Base-by-base conservation (phyloP, 179 eudicot species). In the Silene vulgaris region DNA sequence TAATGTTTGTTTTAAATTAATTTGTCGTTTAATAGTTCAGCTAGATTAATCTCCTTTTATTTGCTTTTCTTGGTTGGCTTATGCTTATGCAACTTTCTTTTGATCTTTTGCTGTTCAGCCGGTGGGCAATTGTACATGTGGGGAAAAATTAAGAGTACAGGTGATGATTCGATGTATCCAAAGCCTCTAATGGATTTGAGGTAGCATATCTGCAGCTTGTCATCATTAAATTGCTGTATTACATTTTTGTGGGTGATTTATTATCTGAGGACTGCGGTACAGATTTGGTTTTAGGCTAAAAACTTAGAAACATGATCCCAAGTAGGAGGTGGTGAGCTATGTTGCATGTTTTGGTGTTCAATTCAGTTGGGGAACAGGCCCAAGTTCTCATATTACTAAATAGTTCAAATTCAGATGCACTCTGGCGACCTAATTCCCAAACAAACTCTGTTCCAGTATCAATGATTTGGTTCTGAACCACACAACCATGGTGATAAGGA, bases 161-260 rank as follows among this genome's bases (percentile, higher is more conserved):
- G 99, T 62, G 99, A 96, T 80, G 98, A 96, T 70, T 96, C 93
- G 93, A 96, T 96, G 99, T 96, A 96, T 84, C 99, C 99, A 52
- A 96, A 96, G 84, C 98, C 98, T 75, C 82, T 90, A 23, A 84
- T 96, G 97, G 99, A 96, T 91, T 84, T 96, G 74, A 96, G 97
- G 98, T 95, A 82, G 67, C 75, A 17, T 48, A 3, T 69, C 35
- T 37, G 54, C 62, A 5, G 32, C 35, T 30, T 8, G 28, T 59
- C 32, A 3, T 79, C 40, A 16, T 20, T 57, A 6, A 1, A 43
- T 77, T 77, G 8, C 45, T 23, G 56, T 75, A 66, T 40, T 73
- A 1, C 21, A 50, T 52, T 70, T 52, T 16, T 54, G 30, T 54
- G 12, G 57, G 57, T 69, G 16, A 16, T 48, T 52, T 8, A 19